phyloP scores from a whole-genome alignment of 176 grass and related monocot genomes.

The Phoenix roebelenii region DNA sequence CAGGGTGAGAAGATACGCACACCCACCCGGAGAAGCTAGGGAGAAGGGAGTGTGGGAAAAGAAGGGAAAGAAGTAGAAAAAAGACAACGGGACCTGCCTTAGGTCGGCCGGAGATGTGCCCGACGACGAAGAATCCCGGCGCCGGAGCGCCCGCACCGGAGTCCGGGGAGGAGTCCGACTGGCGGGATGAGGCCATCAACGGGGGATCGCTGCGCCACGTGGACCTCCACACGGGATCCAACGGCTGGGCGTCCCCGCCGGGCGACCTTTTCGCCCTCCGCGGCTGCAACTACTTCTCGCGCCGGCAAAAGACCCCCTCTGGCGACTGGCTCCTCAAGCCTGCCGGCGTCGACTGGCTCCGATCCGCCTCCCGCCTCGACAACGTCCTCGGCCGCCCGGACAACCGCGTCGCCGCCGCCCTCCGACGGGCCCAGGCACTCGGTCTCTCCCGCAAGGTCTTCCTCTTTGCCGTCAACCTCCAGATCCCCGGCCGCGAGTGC shows the following conservation, averaged over 20 bases:
- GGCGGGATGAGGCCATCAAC: constrained; percentile 4
- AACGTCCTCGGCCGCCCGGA: constrained; percentile 70
- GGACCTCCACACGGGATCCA: constrained; percentile 8
- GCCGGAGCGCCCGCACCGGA: neutral
- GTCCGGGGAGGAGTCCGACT: neutral
- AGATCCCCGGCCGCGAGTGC: constrained; percentile 77
- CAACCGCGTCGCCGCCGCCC: constrained; percentile 47
- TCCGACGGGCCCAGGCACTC: constrained; percentile 46
- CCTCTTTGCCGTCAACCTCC: constrained; percentile 88
- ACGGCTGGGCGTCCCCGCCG: constrained; percentile 77
- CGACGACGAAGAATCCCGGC: neutral
- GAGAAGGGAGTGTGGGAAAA: too few species aligned
- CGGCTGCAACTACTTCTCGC: constrained; percentile 43
- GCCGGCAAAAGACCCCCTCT: constrained; percentile 36
- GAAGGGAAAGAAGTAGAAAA: too few species aligned
- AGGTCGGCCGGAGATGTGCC: constrained; percentile 3
- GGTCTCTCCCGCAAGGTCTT: constrained; percentile 48
- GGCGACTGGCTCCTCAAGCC: constrained; percentile 66
- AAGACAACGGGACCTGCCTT: too few species aligned
- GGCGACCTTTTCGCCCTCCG: constrained; percentile 79
- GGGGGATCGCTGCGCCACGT: constrained; percentile 10
- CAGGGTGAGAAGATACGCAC: too few species aligned
- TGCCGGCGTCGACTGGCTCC: constrained; percentile 94
- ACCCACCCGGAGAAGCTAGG: too few species aligned
- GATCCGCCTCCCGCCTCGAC: constrained; percentile 56